Base-by-base conservation (phyloP, 1,284 basidiomycete genomes). In the Trametes polyzona region DNA sequence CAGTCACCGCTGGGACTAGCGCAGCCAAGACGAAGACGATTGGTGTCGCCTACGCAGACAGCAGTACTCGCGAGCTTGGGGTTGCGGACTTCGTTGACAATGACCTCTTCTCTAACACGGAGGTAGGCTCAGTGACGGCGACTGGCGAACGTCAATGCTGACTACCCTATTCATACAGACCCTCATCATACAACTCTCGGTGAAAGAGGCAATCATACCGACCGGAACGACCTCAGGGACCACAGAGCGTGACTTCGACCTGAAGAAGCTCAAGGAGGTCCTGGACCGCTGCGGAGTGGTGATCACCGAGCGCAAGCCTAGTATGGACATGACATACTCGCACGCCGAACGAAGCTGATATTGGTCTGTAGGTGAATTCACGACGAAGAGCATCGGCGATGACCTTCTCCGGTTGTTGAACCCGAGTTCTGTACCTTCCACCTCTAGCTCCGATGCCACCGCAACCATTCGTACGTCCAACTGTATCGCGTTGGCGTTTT, bases 91-190 rank as follows among this genome's bases (percentile, higher is more conserved):
- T 93, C 67, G 86, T 89, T 1, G 97, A 99, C 69, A 97, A 96
- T 67, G 97, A 99, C 61, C 78, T 96, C 11, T 98, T 96, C 74
- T 95, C 93, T 1, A 99, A 99, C 69, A 90, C 91, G 3, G 96
- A 99, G 80, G 95, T 95, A 55, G 44, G 75, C 58, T 12, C 32
- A 14, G n/a, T 17, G 11, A 26, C 21, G 19, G 21, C 17, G 14
- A 35, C 12, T 27, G 3, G 12, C 54, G 16, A 33, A 32, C 21
- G 47, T 50, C 32, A 33, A 43, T 27, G n/a, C n/a, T n/a, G n/a
- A n/a, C n/a, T n/a, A n/a, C n/a, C n/a, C 19, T 30, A 41, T 57
- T 43, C 39, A 43, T 47, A 12, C 61, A 97, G 93, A 96, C 94
- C 3, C 83, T 99, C 14, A 78, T 98, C 44, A 98, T 99, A 59